Evolutionary conservation across 768 basidiomycete species (phyloP), one percentile per base, ranked within the genome.

Genomic region (Trametes punicea): DNA sequence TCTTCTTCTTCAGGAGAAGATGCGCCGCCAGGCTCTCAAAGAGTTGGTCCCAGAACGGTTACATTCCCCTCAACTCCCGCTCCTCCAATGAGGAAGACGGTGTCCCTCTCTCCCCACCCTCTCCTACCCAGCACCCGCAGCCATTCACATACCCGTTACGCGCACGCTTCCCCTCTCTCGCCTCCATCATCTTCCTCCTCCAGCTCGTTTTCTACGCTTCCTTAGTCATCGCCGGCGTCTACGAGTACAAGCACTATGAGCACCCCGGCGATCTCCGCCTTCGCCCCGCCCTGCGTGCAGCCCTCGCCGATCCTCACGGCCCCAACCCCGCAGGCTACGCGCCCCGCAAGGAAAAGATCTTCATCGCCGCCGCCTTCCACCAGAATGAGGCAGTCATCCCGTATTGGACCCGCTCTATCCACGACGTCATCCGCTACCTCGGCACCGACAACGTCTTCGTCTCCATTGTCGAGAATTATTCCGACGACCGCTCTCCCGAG

Each of bases 381-480:
- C 67, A 77, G 48, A 75, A 76, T 36, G 64, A 71, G 49, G 49
- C 45, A 0, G 67, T 77, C 1, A 62, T 78, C 25, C 73, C 74
- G 0, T 73, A 73, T 47, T 78, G 76, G 75, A 68, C 68, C 2
- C 51, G 63, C 6, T 64, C 74, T 30, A 60, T 77, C 29, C 52
- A 73, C 42, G 66, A 69, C 55, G 61, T 65, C 4, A 73, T 76
- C 9, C 56, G 65, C 36, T 75, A 71, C 46, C 68, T 78, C 41
- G 77, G 77, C n/a, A 42, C 64, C 5, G 72, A 73, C 52, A 76
- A 77, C 33, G 72, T 75, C 34, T 78, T 71, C 49, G 70, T 73
- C n/a, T 76, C 73, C 30, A 62, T 76, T 45, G 64, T 76, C 50
- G 76, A 77, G 63, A 74, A 73, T 29, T 64, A 72, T 48, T 74